These are phyloP conservation scores for Cryptosporidium sp. DNA, from an alignment of 169 alveolate genomes.

Conservation along the genomic window DNA sequence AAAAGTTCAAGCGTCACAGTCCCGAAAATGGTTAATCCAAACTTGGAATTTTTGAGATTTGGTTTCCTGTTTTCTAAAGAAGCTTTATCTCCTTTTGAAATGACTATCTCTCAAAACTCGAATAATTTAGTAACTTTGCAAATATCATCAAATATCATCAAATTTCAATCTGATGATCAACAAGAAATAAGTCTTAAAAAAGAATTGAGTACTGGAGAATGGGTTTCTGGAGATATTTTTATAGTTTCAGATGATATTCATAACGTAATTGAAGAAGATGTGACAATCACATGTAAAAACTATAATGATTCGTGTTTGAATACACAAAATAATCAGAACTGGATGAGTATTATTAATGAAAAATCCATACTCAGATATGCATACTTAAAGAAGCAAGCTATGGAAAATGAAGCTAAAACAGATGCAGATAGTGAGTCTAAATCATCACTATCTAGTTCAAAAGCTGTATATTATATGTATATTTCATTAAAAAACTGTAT, in stretches of 20 bases:
- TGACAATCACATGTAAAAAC: constrained; percentile 7
- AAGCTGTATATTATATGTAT: constrained; percentile 5
- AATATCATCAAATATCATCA: neutral
- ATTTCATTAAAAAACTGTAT: constrained; percentile 51
- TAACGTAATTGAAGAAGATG: neutral
- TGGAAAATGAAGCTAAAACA: neutral
- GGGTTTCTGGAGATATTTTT: constrained; percentile 56
- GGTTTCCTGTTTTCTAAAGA: constrained; percentile 41
- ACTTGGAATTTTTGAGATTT: constrained; percentile 28
- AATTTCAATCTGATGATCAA: neutral
- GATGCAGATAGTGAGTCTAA: neutral
- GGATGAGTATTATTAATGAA: constrained; percentile 26
- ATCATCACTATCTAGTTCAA: neutral
- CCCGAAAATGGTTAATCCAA: neutral
- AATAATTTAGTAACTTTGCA: neutral
- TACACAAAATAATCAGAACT: neutral
- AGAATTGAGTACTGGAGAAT: constrained; percentile 35
- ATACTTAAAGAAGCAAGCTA: constrained; percentile 16
- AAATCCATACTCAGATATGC: constrained; percentile 39
- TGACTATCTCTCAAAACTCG: constrained; percentile 7
- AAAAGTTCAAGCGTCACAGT: constrained; percentile 33
- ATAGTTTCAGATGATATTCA: constrained; percentile 20
- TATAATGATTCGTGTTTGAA: constrained; percentile 16
- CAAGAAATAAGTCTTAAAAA: neutral
- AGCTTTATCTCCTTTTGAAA: constrained; percentile 1